Evolutionary conservation across 1,139 yeast species (phyloP).

Genomic region (Candida gigantensis): DNA sequence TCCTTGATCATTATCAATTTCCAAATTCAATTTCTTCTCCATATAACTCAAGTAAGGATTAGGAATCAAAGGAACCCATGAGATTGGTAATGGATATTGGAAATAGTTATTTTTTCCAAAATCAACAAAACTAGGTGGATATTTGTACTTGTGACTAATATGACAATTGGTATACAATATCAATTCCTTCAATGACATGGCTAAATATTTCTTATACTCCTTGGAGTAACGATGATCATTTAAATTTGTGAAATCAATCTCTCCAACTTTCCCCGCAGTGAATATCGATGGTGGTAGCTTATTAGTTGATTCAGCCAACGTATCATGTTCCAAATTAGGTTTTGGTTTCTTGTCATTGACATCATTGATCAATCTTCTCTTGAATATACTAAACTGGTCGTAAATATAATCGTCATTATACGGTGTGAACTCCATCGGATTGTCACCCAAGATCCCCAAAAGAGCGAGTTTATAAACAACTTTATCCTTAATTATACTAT

Average conservation of each 20-base stretch:
- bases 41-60: conserved; percentile 24
- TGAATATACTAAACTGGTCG: conserved; percentile 37
- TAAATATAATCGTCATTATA: conserved; percentile 29
- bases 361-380: conserved; percentile 23
- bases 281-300: conserved; percentile 16
- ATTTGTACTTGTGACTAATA: conserved; percentile 22
- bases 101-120: conserved; percentile 26
- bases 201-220: conserved; percentile 24
- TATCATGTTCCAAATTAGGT: conserved; percentile 4
- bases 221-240: conserved; percentile 15
- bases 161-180: conserved; percentile 23
- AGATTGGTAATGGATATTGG: conserved; percentile 38
- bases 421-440: conserved; percentile 28
- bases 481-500: conserved; percentile 37
- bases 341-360: conserved; percentile 10
- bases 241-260: conserved; percentile 19
- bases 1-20: conserved; percentile 29
- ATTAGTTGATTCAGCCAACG: conserved; percentile 4
- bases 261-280: conserved; percentile 24
- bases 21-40: conserved; percentile 24
- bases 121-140: conserved; percentile 29
- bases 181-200: conserved; percentile 28
- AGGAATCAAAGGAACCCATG: conserved; percentile 43
- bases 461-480: conserved; percentile 38
- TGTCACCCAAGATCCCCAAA: conserved; percentile 39